phyloP scores from a whole-genome alignment of 2,329 filamentous ascomycete species.

The Fusarium coffeatum region DNA sequence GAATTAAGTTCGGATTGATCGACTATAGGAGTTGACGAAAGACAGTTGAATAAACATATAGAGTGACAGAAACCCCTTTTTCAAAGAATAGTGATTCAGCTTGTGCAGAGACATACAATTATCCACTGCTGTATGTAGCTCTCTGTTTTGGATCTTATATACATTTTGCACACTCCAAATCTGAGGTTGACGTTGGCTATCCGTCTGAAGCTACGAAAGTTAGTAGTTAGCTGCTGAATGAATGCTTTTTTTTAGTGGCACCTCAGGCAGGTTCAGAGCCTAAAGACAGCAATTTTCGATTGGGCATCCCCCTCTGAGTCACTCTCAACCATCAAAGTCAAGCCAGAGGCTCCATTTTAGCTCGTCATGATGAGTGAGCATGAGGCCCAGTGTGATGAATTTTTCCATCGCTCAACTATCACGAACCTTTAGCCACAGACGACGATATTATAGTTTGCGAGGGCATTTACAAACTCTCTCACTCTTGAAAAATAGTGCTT shows the following conservation, averaged over 20 bases:
- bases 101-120: neutral
- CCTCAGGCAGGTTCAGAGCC: conserved; percentile 22
- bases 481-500: neutral
- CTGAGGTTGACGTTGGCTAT: neutral
- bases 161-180: neutral
- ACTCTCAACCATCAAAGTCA: conserved; percentile 36
- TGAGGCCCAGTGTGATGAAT: conserved; percentile 45
- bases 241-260: conserved; percentile 27
- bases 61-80: neutral
- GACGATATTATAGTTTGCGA: conserved; percentile 12
- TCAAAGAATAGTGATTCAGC: neutral
- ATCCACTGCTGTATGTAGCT: neutral
- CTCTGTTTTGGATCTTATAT: neutral
- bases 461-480: neutral
- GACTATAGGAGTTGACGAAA: neutral
- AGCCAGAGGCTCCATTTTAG: conserved; percentile 39
- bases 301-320: conserved; percentile 39
- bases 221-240: conserved; percentile 14
- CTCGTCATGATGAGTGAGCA: conserved; percentile 45
- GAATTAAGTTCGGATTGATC: neutral
- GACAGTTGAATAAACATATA: neutral
- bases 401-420: conserved; percentile 44
- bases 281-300: conserved; percentile 23
- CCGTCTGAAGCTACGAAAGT: neutral
- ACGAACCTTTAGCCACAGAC: conserved; percentile 29